A percentile compares a stretch with the other conserved stretches of the same genome.
Conservation (phyloP, 78 protist species). For the Bigelowiella natans region DNA sequence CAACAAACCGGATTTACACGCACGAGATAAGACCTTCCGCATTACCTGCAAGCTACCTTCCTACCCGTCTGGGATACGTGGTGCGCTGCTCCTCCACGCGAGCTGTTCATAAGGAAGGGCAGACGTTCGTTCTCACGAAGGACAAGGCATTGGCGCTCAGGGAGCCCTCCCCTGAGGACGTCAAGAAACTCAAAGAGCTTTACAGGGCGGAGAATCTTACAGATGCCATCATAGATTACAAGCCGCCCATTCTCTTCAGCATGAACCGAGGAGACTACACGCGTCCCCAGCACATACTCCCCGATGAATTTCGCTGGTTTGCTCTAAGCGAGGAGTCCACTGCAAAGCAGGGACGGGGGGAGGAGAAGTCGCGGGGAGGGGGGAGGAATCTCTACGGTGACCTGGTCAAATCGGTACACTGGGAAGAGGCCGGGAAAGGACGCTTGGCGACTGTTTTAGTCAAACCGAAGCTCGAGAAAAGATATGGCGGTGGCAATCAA, state of each 20-base stretch:
- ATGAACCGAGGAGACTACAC: conserved; percentile 7
- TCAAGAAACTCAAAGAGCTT: neutral
- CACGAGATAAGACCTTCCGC: conserved; percentile 11
- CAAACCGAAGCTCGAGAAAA: neutral
- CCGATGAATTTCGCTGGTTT: neutral
- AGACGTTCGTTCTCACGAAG: too few relatives aligned
- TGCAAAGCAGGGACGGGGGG: too few relatives aligned
- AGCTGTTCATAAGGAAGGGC: neutral
- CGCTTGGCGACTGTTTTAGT: neutral
- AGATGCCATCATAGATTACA: neutral
- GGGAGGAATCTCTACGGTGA: neutral
- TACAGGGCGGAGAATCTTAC: neutral
- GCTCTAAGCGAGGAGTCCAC: too few relatives aligned
- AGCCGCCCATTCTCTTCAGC: conserved; percentile 6
- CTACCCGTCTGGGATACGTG: conserved; percentile 3
- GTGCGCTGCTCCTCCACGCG: neutral
- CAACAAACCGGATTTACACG: conserved; percentile 3
- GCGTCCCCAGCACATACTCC: neutral
- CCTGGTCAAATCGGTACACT: neutral
- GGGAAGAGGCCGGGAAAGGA: neutral
- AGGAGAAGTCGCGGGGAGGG: neutral
- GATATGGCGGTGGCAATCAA: too few relatives aligned
- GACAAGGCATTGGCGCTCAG: too few relatives aligned
- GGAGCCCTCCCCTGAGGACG: neutral
- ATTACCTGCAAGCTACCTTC: neutral